phyloP scores from a whole-genome alignment of 805 yeast genomes.

The Wickerhamiella shivajii region DNA sequence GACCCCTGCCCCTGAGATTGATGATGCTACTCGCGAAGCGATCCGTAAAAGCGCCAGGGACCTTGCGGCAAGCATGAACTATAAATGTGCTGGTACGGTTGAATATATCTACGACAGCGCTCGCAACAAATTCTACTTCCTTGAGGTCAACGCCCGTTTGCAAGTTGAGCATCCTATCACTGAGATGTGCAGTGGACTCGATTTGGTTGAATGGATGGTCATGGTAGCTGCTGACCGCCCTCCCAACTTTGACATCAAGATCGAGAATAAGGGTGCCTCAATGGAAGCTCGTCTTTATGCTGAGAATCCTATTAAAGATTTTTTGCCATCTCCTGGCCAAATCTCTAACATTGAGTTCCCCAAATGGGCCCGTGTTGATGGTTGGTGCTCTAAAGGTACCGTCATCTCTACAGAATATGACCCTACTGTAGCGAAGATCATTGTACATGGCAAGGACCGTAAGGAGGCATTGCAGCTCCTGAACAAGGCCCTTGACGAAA shows the following conservation, averaged over 20 bases:
- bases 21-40: slow-evolving; percentile 55
- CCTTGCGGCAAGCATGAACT: slow-evolving; percentile 66
- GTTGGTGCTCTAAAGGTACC: slow-evolving; percentile 88
- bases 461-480: slow-evolving; percentile 67
- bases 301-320: slow-evolving; percentile 90
- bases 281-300: slow-evolving; percentile 97
- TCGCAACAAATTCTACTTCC: slow-evolving; percentile 80
- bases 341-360: slow-evolving; percentile 78
- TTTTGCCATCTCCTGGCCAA: slow-evolving; percentile 94
- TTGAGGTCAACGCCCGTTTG: slow-evolving; percentile 91
- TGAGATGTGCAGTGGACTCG: slow-evolving; percentile 87
- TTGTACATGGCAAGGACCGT: slow-evolving; percentile 85
- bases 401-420: slow-evolving; percentile 84
- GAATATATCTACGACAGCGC: slow-evolving; percentile 83
- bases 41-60: slow-evolving; percentile 79
- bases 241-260: slow-evolving; percentile 52
- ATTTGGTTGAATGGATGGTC: slow-evolving; percentile 95
- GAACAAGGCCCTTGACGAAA: slow-evolving; percentile 69
- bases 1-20: slow-evolving; percentile 93
- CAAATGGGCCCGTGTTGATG: slow-evolving; percentile 80
- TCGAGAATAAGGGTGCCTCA: slow-evolving; percentile 66
- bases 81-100: slow-evolving; percentile 95
- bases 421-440: slow-evolving; percentile 91
- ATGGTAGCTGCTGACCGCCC: slow-evolving; percentile 78
- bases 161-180: slow-evolving; percentile 98